A percentile compares a stretch with the other conserved stretches of the same genome.
Conservation (phyloP, 176 grass and related monocot species). For the Hordeum marinum region DNA sequence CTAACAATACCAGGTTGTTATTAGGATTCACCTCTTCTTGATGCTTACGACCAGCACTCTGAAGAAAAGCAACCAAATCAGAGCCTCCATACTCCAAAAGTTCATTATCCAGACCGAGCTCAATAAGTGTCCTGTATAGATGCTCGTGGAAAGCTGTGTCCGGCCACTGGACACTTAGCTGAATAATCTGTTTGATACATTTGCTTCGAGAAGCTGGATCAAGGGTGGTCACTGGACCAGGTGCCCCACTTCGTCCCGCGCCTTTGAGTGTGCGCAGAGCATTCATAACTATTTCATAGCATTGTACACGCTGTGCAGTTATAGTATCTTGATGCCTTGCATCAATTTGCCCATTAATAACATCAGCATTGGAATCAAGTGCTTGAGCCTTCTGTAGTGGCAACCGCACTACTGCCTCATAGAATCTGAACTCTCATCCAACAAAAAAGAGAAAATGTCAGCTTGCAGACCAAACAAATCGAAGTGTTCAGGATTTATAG, state of each 20-base stretch:
- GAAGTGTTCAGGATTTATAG: background rate
- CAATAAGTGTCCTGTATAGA: constrained; percentile 82
- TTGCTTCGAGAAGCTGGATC: constrained; percentile 79
- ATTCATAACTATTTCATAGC: constrained; percentile 88
- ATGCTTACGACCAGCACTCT: constrained; percentile 74
- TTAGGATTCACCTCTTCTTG: constrained; percentile 53
- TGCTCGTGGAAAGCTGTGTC: constrained; percentile 83
- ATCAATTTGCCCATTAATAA: constrained; percentile 58
- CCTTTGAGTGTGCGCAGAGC: constrained; percentile 65
- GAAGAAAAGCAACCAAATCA: constrained; percentile 90
- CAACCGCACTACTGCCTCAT: constrained; percentile 83
- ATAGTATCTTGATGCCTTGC: constrained; percentile 40
- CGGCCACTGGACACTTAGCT: constrained; percentile 79
- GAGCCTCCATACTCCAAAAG: constrained; percentile 91
- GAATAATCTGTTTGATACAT: constrained; percentile 83
- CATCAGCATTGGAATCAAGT: constrained; percentile 56
- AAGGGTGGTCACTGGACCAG: constrained; percentile 42
- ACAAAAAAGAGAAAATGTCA: constrained; percentile 21
- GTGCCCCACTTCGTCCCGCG: constrained; percentile 42
- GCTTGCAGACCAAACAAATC: constrained; percentile 8
- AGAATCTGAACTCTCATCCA: constrained; percentile 52
- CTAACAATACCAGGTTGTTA: background rate
- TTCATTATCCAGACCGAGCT: constrained; percentile 86
- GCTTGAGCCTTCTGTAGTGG: constrained; percentile 90
- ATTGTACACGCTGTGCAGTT: constrained; percentile 60